Evolutionary conservation across 176 grass and related monocot genomes (phyloP).

Genomic region (Miscanthus lutarioriparius): DNA sequence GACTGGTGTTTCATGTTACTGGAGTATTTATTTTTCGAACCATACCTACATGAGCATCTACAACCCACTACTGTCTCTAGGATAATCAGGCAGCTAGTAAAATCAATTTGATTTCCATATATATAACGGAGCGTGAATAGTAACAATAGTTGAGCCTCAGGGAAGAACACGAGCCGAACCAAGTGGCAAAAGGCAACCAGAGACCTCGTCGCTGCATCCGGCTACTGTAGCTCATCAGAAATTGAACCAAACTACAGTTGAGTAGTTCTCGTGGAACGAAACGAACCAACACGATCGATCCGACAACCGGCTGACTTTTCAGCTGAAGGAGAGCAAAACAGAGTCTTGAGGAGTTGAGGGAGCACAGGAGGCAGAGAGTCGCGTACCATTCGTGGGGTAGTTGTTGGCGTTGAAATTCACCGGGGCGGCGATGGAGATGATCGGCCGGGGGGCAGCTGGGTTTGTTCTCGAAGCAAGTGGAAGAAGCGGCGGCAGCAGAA

Average conservation of each 20-base stretch:
- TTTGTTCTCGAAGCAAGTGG: slow-evolving; percentile 6
- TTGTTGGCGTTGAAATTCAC: too few species aligned
- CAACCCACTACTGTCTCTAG: not conserved
- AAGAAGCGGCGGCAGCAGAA: not conserved
- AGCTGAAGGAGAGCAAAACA: not conserved
- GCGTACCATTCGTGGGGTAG: slow-evolving; percentile 14
- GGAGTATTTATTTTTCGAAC: not conserved
- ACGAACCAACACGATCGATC: not conserved
- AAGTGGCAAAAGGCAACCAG: not conserved
- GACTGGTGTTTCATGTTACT: not conserved
- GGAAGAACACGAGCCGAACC: not conserved
- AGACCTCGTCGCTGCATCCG: not conserved
- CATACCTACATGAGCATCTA: not conserved
- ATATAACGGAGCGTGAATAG: too few species aligned
- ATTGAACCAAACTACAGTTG: not conserved
- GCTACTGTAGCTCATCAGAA: not conserved
- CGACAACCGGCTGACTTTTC: not conserved
- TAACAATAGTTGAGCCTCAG: not conserved
- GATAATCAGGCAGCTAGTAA: not conserved
- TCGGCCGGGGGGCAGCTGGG: not conserved
- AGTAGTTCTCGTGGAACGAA: too few species aligned
- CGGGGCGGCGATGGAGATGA: not conserved
- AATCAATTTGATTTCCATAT: not conserved
- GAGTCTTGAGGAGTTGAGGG: not conserved
- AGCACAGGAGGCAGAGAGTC: not conserved